phyloP scores from a whole-genome alignment of 257 asterid species.

The Petunia secreta region DNA sequence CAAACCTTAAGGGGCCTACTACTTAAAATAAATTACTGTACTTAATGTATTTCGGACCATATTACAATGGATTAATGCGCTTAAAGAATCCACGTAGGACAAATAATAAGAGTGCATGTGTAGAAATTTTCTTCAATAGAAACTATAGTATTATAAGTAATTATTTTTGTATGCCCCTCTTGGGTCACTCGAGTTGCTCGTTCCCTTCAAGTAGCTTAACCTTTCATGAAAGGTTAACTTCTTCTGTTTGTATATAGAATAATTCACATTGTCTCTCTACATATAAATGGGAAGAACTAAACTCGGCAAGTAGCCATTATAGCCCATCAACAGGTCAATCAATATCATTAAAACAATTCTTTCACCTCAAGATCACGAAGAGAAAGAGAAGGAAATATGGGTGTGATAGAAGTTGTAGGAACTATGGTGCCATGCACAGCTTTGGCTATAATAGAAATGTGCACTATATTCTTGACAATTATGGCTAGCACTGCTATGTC shows the following conservation, averaged over 20 bases:
- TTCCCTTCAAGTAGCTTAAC: constrained; percentile 71
- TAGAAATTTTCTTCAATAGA: not conserved
- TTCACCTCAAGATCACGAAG: too few species aligned
- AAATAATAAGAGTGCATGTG: not conserved
- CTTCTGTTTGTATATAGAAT: not conserved
- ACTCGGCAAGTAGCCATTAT: too few species aligned
- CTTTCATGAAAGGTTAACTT: constrained; percentile 62
- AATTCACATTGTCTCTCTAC: constrained; percentile 1
- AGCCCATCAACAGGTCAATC: too few species aligned
- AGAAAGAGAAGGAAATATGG: constrained; percentile 26
- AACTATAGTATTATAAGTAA: not conserved
- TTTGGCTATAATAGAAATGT: constrained; percentile 71
- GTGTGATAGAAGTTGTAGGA: constrained; percentile 37
- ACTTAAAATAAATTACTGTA: not conserved
- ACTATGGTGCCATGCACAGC: constrained; percentile 54
- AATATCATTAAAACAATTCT: too few species aligned
- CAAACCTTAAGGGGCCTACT: constrained; percentile 17
- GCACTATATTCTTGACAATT: constrained; percentile 59
- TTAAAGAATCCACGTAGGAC: constrained; percentile 8
- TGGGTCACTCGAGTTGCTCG: constrained; percentile 83
- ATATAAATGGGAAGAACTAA: constrained; percentile 19
- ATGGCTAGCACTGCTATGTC: constrained; percentile 76
- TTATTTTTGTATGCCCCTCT: constrained; percentile 21
- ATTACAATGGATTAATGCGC: not conserved
- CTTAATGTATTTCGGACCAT: not conserved